Base-by-base conservation (phyloP, 306 rosid genomes). In the Prunus mira region DNA sequence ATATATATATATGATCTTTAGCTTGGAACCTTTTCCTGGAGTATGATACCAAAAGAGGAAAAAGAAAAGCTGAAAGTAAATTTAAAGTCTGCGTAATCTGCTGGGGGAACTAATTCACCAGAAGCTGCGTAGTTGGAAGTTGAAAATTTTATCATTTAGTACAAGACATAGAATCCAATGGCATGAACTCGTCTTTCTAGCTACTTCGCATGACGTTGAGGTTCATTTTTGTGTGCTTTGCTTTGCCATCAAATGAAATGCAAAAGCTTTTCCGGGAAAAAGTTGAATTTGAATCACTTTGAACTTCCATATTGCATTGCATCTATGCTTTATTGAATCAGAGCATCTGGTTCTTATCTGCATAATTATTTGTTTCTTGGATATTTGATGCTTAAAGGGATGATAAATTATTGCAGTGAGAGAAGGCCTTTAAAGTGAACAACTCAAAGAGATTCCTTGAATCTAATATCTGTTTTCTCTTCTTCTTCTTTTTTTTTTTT, bases 31-130 rank as follows among this genome's bases (percentile, higher is more conserved):
- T 77, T 82, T 73, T 73, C 69, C 72, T 61, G 49, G 22, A 67
- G 67, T 75, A 73, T 19, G 24, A 81, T 71, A 71, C 74, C 79
- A 73, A 57, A 80, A 69, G 62, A 66, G 83, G 57, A 69, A 49
- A 50, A 47, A 43, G 14, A 18, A 11, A 43, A 5, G 3, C 3
- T 28, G 38, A 13, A 66, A 62, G 30, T 38, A 38, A 60, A 52
- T 10, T 41, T 20, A 25, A 76, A 12, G 80, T 66, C 57, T 76
- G 75, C 79, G 84, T 72, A 76, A 72, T 75, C 72, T 81, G 89
- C 79, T 52, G 65, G 82, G 84, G 88, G 83, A 84, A 77, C 90
- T 82, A 77, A 84, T 77, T 86, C 87, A 83, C 76, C 75, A 72
- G 82, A 84, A 82, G 56, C 72, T 88, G 83, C 43, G 43, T 38